Evolutionary conservation across 331 rosid genomes (phyloP).

Genomic region (Quercus lobata): DNA sequence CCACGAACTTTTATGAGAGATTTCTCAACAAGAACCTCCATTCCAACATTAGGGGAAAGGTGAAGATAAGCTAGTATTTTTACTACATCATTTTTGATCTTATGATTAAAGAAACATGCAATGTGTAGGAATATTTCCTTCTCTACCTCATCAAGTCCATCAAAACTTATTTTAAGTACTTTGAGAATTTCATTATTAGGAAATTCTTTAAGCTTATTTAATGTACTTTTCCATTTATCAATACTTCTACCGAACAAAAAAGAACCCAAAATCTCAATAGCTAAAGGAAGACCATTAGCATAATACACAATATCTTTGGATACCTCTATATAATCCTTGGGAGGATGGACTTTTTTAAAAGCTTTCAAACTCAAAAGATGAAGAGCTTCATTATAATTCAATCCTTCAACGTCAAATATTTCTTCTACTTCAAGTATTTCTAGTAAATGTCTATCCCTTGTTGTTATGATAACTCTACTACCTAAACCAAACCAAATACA

Average conservation of each 20-base stretch:
- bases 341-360: not conserved
- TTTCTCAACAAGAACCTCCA: no score
- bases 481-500: not conserved
- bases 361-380: not conserved
- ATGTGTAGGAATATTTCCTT: not conserved
- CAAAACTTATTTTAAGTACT: constrained; percentile 1
- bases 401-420: not conserved
- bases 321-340: not conserved
- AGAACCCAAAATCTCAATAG: constrained; percentile 7
- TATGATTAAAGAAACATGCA: not conserved
- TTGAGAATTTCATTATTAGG: not conserved
- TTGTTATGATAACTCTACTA: constrained; percentile 11
- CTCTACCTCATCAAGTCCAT: not conserved
- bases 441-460: not conserved
- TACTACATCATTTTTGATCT: no score
- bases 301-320: not conserved
- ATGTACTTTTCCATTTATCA: not conserved
- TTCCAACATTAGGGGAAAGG: accelerated
- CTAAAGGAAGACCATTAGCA: constrained; percentile 12
- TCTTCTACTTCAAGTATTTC: not conserved
- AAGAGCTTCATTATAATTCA: not conserved
- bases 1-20: no score
- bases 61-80: no score
- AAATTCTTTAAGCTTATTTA: not conserved
- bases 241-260: not conserved